Evolutionary conservation across 495 filamentous ascomycete genomes (phyloP).

Genomic region (Penicillium alfredii): DNA sequence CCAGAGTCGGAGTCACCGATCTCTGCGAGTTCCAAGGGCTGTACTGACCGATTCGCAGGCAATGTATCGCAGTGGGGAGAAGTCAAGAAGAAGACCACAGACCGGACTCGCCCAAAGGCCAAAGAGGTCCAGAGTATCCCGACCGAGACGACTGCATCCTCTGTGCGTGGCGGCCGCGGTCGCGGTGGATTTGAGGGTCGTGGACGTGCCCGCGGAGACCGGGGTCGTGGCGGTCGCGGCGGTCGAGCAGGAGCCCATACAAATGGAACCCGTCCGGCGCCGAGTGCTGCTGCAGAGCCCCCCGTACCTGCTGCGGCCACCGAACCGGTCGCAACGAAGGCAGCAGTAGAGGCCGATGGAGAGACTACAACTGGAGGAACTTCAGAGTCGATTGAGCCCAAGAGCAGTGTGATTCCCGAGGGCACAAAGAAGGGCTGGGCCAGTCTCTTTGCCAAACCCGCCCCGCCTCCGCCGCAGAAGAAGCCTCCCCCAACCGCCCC

Average conservation of each 20-base stretch:
- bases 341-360: conserved; percentile 21
- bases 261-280: conserved; percentile 43
- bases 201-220: conserved; percentile 65
- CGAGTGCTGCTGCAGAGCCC: conserved; percentile 26
- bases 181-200: conserved; percentile 60
- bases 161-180: conserved; percentile 58
- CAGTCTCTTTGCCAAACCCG: conserved; percentile 52
- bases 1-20: not conserved
- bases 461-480: conserved; percentile 36
- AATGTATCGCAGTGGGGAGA: conserved; percentile 90
- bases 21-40: not conserved
- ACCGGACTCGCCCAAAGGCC: conserved; percentile 72
- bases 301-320: conserved; percentile 27
- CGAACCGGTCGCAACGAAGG: conserved; percentile 36
- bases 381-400: conserved; percentile 31
- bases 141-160: conserved; percentile 38
- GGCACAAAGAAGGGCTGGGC: conserved; percentile 58
- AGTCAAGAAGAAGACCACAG: conserved; percentile 87
- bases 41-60: conserved; percentile 48
- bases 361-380: conserved; percentile 26
- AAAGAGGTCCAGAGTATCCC: conserved; percentile 62
- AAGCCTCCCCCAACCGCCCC: conserved; percentile 25
- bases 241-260: conserved; percentile 57
- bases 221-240: conserved; percentile 70
- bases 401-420: conserved; percentile 41